Base-by-base conservation (phyloP, 495 filamentous ascomycete genomes). In the Trichoderma erinaceum region DNA sequence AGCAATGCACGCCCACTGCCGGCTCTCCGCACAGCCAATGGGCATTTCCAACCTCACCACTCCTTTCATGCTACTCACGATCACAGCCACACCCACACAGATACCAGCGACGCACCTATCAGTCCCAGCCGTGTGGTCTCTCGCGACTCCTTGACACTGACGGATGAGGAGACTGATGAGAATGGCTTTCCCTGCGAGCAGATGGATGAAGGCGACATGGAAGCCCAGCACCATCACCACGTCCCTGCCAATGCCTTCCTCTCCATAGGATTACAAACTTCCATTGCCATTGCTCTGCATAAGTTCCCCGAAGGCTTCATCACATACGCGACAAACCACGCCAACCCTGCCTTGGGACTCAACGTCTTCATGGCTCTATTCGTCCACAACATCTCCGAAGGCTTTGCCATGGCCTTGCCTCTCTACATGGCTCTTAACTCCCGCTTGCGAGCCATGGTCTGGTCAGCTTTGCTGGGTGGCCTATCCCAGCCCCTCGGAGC, bases 221-320 rank as follows among this genome's bases (percentile, higher is more conserved):
- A 82, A 48, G 27, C 77, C n/a, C 79, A 86, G 69, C 92, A 96
- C 73, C 95, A 99, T 71, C 95, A 99, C 76, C 95, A 99, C 72
- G 95, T 98, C n/a, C 91, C 93, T 0, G 87, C 90, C 65, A 99
- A 99, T 77, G 91, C 91, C 27, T 98, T 97, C 75, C 82, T 98
- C 63, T 90, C 90, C 61, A 94, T 98, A 67, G 92, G 94, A 16
- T 84, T 97, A 6, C 95, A 98, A 77, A 97, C 94, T 0, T 91
- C 90, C 11, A 87, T 97, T 64, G 96, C 95, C 56, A 98, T 99
- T 73, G 92, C 95, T 11, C 80, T 99, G 1, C 95, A 99, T 80
- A 99, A 99, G 75, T 88, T 97, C 23, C 95, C 96, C 4, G 95
- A 99, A 78, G 95, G 95, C 35, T 98, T 99, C 78, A 97, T 99